Conservation (phyloP, 371 early-diverging fungal genomes). For the Furculomyces boomerangus region DNA sequence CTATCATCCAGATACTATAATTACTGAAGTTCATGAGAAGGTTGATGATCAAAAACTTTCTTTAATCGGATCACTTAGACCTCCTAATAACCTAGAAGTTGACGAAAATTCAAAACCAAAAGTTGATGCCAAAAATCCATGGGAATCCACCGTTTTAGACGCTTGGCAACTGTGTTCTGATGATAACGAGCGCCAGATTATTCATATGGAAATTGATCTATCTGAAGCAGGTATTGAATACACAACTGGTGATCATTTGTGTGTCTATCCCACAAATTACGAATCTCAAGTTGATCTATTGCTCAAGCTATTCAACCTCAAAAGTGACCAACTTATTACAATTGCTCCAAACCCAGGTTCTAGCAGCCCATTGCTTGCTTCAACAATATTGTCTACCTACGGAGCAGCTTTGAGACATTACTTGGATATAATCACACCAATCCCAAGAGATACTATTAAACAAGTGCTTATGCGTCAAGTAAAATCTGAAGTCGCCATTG, state of each 20-base stretch:
- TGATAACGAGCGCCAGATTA: conserved; percentile 52
- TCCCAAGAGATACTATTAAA: conserved; percentile 19
- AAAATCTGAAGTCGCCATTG: conserved; percentile 30
- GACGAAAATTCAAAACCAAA: not conserved
- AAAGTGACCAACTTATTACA: conserved; percentile 38
- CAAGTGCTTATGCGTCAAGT: conserved; percentile 29
- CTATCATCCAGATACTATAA: not conserved
- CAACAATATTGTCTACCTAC: conserved; percentile 44
- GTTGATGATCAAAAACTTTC: conserved; percentile 19
- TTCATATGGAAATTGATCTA: conserved; percentile 86
- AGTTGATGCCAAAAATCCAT: conserved; percentile 43
- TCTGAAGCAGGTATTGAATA: conserved; percentile 57
- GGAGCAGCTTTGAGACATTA: conserved; percentile 76
- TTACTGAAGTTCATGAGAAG: conserved; percentile 6
- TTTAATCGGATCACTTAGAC: conserved; percentile 11
- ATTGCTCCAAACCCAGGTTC: conserved; percentile 39
- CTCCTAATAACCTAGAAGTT: conserved; percentile 31
- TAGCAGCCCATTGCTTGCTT: conserved; percentile 75
- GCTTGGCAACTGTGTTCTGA: conserved; percentile 45
- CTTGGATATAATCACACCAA: conserved; percentile 56
- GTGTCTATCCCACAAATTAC: conserved; percentile 79
- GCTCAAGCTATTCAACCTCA: conserved; percentile 31
- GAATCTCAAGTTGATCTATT: conserved; percentile 49
- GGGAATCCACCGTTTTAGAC: conserved; percentile 34
- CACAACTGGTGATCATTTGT: conserved; percentile 87